These are phyloP conservation scores for Cercophora scortea DNA, from an alignment of 495 filamentous ascomycete genomes.

Conservation along the genomic window DNA sequence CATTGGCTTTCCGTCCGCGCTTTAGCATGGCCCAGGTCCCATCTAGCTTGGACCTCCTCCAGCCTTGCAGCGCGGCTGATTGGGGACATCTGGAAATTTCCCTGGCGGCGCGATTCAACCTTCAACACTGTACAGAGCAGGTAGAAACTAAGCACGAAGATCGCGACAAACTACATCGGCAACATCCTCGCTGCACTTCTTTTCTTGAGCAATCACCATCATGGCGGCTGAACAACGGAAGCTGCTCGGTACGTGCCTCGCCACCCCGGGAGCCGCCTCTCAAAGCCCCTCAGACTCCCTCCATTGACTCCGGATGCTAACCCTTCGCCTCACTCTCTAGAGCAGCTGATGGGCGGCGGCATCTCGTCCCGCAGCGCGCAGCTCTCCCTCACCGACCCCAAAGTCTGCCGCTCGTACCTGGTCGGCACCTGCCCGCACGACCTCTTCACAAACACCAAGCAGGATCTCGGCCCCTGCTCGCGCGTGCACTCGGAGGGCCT, in stretches of 20 bases:
- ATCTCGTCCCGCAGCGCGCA: conserved; percentile 65
- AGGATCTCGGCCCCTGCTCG: conserved; percentile 87
- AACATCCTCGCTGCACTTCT: background rate
- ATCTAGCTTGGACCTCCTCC: no score
- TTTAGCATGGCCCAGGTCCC: no score
- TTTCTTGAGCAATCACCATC: conserved; percentile 4
- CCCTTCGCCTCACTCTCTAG: conserved; percentile 27
- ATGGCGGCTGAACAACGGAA: conserved; percentile 97
- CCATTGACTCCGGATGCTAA: background rate
- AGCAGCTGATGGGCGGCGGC: conserved; percentile 75
- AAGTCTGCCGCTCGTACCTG: conserved; percentile 92
- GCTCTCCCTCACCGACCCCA: conserved; percentile 82
- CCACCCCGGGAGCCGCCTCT: no score
- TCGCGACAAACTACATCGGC: background rate
- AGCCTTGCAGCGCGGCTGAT: no score
- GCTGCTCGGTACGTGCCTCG: conserved; percentile 64
- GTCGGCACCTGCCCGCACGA: conserved; percentile 95
- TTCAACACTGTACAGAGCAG: no score
- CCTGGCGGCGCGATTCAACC: no score
- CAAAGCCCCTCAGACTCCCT: no score
- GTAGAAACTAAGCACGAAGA: background rate
- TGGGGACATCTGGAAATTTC: no score
- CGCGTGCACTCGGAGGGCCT: conserved; percentile 85
- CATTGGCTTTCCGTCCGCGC: no score
- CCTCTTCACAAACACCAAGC: conserved; percentile 99